Conservation (phyloP, 345 rosid genomes). For the Gossypium arboreum region DNA sequence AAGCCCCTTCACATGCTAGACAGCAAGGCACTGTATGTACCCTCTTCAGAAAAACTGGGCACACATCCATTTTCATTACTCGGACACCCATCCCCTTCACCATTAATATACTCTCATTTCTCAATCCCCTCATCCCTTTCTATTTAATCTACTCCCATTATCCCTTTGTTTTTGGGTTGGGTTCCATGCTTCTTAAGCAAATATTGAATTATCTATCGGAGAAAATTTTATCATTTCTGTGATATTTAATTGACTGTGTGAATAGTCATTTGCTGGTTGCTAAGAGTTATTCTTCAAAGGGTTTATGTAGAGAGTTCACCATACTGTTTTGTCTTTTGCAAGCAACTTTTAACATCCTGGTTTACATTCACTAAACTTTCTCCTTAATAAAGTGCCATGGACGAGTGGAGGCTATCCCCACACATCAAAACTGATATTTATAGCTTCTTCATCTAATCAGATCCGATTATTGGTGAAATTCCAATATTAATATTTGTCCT, state of each 20-base stretch:
- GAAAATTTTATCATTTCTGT: no score
- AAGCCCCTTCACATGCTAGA: conserved; percentile 49
- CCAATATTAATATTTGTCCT: no score
- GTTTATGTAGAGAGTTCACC: no score
- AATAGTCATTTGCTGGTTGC: no score
- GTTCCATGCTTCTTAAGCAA: background rate
- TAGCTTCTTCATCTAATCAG: no score
- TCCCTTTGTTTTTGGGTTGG: background rate
- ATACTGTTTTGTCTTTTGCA: no score
- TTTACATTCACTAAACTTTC: background rate
- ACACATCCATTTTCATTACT: conserved; percentile 34
- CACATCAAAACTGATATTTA: no score
- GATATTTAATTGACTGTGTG: no score
- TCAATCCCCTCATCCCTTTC: background rate
- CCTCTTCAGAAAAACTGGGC: conserved; percentile 38
- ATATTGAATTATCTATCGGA: background rate
- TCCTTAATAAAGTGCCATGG: background rate
- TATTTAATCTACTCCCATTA: no score
- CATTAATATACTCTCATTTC: conserved; percentile 7
- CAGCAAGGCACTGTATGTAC: conserved; percentile 59
- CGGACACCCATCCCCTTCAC: conserved; percentile 32
- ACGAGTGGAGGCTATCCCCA: background rate
- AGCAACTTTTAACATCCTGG: no score
- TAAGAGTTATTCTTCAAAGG: no score
- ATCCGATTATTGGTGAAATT: no score